phyloP scores from a whole-genome alignment of 2,329 filamentous ascomycete species.

The Sporothrix brasiliensis region DNA sequence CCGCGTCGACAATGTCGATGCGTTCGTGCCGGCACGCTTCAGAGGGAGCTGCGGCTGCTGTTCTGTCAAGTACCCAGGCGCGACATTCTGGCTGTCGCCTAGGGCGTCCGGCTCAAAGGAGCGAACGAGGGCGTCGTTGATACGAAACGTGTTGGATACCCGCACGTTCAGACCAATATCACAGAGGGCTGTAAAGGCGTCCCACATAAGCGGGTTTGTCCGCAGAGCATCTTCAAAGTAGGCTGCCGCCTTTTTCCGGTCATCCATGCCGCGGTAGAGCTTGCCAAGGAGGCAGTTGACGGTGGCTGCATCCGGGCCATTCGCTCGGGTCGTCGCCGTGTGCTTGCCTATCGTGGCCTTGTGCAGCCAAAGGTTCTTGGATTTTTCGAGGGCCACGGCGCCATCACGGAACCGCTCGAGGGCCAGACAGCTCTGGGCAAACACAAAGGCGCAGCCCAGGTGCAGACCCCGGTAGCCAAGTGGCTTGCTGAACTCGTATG shows the following conservation, averaged over 20 bases:
- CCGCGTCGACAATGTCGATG: slow-evolving; percentile 41
- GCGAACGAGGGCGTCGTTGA: slow-evolving; percentile 59
- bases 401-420: slow-evolving; percentile 81
- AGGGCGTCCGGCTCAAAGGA: slow-evolving; percentile 49
- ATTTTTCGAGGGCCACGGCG: slow-evolving; percentile 79
- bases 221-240: slow-evolving; percentile 89
- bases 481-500: slow-evolving; percentile 78
- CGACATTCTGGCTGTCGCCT: slow-evolving; percentile 40
- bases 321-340: slow-evolving; percentile 71
- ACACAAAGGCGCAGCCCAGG: slow-evolving; percentile 86
- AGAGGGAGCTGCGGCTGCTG: slow-evolving; percentile 31
- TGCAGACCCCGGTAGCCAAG: slow-evolving; percentile 72
- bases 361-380: slow-evolving; percentile 72
- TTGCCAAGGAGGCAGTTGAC: slow-evolving; percentile 85
- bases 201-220: slow-evolving; percentile 95
- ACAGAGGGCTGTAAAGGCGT: slow-evolving; percentile 86
- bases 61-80: slow-evolving; percentile 45
- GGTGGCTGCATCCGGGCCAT: slow-evolving; percentile 79
- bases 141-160: slow-evolving; percentile 82
- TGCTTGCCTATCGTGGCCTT: slow-evolving; percentile 82
- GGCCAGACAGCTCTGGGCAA: slow-evolving; percentile 83
- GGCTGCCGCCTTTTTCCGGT: slow-evolving; percentile 79
- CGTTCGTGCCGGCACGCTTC: slow-evolving; percentile 44
- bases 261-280: slow-evolving; percentile 79
- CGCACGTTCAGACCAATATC: slow-evolving; percentile 82